These are phyloP conservation scores for Geotrichum australiense DNA, from an alignment of 1,139 yeast genomes.

Conservation along the genomic window DNA sequence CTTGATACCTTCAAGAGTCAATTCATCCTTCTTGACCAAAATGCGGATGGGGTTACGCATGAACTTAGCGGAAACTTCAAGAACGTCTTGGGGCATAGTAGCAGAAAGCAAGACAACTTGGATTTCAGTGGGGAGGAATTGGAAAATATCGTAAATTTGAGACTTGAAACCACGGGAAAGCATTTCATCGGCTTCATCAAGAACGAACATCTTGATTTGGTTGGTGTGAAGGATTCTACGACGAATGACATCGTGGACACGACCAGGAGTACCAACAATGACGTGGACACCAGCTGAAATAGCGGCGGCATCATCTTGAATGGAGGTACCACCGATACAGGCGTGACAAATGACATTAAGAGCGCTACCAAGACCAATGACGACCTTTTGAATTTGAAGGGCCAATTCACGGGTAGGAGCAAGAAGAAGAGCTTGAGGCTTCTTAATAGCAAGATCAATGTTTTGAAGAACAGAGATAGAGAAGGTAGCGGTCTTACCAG, in stretches of 20 bases:
- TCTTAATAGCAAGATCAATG: constrained; percentile 47
- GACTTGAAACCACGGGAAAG: constrained; percentile 94
- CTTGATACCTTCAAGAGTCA: constrained; percentile 96
- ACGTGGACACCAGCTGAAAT: constrained; percentile 91
- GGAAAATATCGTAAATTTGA: constrained; percentile 95
- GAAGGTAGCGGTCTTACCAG: constrained; percentile 99
- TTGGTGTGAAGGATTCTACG: constrained; percentile 87
- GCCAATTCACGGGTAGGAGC: constrained; percentile 99
- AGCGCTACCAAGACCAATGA: constrained; percentile 87
- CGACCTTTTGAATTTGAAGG: constrained; percentile 94
- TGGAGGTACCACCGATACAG: constrained; percentile 96
- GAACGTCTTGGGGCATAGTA: constrained; percentile 95
- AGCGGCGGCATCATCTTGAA: constrained; percentile 86
- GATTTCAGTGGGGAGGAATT: constrained; percentile 85
- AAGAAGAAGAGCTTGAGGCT: constrained; percentile 76
- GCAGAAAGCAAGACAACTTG: constrained; percentile 97
- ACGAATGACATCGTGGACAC: constrained; percentile 96
- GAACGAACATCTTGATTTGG: constrained; percentile 89
- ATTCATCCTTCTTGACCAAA: constrained; percentile 95
- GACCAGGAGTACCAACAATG: constrained; percentile 99
- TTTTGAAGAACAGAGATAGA: constrained; percentile 94
- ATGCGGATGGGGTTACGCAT: constrained; percentile 97
- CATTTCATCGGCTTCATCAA: constrained; percentile 99
- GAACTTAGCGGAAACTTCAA: constrained; percentile 94
- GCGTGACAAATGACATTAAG: constrained; percentile 94